Conservation (phyloP, 2,329 filamentous ascomycete genomes). For the Huntiella decipiens region DNA sequence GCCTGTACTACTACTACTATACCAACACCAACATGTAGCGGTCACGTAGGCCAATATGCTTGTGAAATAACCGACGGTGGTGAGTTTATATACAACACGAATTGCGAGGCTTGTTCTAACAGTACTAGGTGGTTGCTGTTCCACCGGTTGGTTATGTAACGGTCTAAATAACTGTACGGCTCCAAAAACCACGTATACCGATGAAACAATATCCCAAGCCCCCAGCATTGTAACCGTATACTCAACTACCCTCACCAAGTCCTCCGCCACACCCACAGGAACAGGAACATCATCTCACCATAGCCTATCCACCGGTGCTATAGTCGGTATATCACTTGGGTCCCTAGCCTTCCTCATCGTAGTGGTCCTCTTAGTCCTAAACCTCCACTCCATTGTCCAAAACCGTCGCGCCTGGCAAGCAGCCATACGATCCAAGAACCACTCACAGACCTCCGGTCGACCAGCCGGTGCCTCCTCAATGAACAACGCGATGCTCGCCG, state of each 20-base stretch:
- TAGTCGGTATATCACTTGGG: constrained; percentile 10
- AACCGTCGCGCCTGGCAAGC: constrained; percentile 8
- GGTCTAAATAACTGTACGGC: constrained; percentile 22
- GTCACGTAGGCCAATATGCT: neutral
- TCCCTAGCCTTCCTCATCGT: constrained; percentile 1
- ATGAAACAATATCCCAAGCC: neutral
- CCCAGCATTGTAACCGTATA: neutral
- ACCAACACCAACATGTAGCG: neutral
- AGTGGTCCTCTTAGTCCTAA: neutral
- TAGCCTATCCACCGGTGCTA: constrained; percentile 1
- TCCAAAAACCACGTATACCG: constrained; percentile 22
- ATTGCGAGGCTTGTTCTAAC: neutral
- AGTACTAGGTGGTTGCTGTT: constrained; percentile 25
- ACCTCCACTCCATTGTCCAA: neutral
- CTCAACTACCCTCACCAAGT: neutral
- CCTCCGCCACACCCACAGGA: neutral
- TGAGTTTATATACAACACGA: neutral
- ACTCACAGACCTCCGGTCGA: no score
- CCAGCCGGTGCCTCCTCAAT: no score
- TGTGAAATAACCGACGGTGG: constrained; percentile 1
- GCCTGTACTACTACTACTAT: constrained; percentile 13
- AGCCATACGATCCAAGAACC: constrained; percentile 4
- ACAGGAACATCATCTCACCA: neutral
- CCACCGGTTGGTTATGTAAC: constrained; percentile 26
- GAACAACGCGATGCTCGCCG: no score